These are phyloP conservation scores for Ramalina intermedia DNA, from an alignment of 495 filamentous ascomycete species.

Conservation along the genomic window DNA sequence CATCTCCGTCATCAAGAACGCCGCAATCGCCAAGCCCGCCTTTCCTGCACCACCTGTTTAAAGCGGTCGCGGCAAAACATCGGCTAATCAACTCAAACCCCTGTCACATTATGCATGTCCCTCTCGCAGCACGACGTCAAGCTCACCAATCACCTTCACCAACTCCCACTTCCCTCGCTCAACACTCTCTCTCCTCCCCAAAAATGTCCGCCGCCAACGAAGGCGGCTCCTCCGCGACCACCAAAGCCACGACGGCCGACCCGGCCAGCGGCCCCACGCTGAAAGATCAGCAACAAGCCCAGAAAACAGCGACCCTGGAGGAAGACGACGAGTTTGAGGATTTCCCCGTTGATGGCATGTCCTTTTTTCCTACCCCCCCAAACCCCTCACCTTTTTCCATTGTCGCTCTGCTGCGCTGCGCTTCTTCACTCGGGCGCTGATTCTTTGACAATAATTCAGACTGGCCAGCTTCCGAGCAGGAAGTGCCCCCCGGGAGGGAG, in stretches of 20 bases:
- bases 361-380: neutral
- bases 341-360: conserved; percentile 88
- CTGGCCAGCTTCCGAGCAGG: conserved; percentile 76
- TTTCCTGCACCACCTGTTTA: too few relatives aligned
- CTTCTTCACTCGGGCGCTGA: too few relatives aligned
- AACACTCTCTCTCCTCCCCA: too few relatives aligned
- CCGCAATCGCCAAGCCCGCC: too few relatives aligned
- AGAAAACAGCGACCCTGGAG: conserved; percentile 66
- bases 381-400: neutral
- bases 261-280: conserved; percentile 20
- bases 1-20: too few relatives aligned
- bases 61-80: too few relatives aligned
- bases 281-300: conserved; percentile 38
- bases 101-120: too few relatives aligned
- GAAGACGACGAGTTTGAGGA: conserved; percentile 99
- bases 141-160: too few relatives aligned
- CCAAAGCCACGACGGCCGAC: conserved; percentile 31
- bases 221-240: conserved; percentile 14
- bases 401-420: neutral
- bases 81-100: too few relatives aligned
- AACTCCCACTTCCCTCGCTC: too few relatives aligned
- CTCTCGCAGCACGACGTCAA: too few relatives aligned
- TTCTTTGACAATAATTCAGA: conserved; percentile 37
- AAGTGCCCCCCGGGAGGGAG: conserved; percentile 46
- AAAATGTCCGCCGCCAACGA: conserved; percentile 26